A percentile compares a stretch with the other conserved stretches of the same genome.
Conservation (phyloP, 1,284 basidiomycete species). For the Cryptococcus sp. region DNA sequence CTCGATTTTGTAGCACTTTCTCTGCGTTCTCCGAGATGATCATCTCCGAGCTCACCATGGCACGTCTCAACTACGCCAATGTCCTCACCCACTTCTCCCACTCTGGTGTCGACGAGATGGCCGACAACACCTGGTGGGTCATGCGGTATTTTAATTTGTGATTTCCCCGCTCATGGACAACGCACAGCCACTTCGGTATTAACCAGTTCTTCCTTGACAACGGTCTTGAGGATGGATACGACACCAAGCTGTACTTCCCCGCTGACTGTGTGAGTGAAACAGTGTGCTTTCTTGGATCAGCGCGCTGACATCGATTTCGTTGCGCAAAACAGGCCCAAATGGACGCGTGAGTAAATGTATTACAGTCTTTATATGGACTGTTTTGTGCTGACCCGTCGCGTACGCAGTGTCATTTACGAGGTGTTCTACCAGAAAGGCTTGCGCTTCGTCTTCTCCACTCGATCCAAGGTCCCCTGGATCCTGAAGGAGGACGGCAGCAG, state of each 20-base stretch:
- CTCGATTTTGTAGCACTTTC: constrained; percentile 67
- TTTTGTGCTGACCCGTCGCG: background rate
- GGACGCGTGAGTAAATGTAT: constrained; percentile 56
- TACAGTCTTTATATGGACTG: background rate
- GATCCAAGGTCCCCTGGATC: constrained; percentile 81
- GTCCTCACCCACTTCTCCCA: constrained; percentile 84
- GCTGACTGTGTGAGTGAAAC: constrained; percentile 60
- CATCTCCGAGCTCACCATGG: constrained; percentile 85
- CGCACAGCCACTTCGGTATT: constrained; percentile 58
- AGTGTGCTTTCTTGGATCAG: background rate
- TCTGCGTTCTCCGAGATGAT: constrained; percentile 87
- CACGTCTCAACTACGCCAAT: constrained; percentile 79
- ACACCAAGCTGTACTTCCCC: constrained; percentile 78
- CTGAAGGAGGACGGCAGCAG: constrained; percentile 71
- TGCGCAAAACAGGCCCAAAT: constrained; percentile 61
- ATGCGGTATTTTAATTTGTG: too few species aligned
- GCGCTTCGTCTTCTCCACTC: constrained; percentile 81
- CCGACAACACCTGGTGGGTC: constrained; percentile 69
- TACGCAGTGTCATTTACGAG: constrained; percentile 60
- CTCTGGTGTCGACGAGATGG: constrained; percentile 72
- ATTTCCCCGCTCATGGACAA: too few species aligned
- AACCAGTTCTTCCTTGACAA: constrained; percentile 84
- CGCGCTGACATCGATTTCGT: background rate
- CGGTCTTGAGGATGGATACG: constrained; percentile 70
- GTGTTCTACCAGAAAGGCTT: constrained; percentile 79